Conservation (phyloP, 352 stramenopile species). For the Globisporangium middletonii region DNA sequence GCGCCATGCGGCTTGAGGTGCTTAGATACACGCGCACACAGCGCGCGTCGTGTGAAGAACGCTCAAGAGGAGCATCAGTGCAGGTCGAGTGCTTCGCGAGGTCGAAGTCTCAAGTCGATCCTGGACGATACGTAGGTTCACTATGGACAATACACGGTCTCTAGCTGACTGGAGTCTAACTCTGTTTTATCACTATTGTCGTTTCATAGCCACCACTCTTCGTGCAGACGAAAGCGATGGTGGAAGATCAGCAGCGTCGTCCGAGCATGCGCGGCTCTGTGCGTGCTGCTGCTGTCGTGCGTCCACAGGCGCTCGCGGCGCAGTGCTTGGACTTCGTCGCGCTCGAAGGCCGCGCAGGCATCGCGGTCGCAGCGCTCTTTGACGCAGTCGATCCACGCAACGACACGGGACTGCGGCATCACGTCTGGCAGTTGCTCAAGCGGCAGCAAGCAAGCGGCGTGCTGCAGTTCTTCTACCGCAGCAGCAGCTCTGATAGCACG, state of each 20-base stretch:
- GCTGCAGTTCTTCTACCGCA: constrained; percentile 46
- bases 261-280: too few relatives aligned
- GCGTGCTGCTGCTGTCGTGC: constrained; percentile 4
- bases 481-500: not conserved
- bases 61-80: constrained; percentile 28
- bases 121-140: too few relatives aligned
- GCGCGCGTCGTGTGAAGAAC: constrained; percentile 28
- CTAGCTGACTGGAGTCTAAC: too few relatives aligned
- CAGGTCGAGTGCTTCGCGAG: not conserved
- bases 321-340: constrained; percentile 59
- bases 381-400: constrained; percentile 28
- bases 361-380: constrained; percentile 36
- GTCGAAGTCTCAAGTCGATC: too few relatives aligned
- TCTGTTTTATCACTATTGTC: too few relatives aligned
- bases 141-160: too few relatives aligned
- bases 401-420: constrained; percentile 36
- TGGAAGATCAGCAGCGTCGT: too few relatives aligned
- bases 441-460: constrained; percentile 33
- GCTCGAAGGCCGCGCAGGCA: constrained; percentile 41
- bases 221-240: too few relatives aligned
- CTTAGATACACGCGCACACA: constrained; percentile 92
- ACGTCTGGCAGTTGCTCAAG: constrained; percentile 51
- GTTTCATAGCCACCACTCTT: too few relatives aligned
- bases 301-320: constrained; percentile 42
- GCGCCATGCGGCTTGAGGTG: constrained; percentile 93